phyloP scores from a whole-genome alignment of 108 stramenopile genomes.

The Cyclotella distinguenda region DNA sequence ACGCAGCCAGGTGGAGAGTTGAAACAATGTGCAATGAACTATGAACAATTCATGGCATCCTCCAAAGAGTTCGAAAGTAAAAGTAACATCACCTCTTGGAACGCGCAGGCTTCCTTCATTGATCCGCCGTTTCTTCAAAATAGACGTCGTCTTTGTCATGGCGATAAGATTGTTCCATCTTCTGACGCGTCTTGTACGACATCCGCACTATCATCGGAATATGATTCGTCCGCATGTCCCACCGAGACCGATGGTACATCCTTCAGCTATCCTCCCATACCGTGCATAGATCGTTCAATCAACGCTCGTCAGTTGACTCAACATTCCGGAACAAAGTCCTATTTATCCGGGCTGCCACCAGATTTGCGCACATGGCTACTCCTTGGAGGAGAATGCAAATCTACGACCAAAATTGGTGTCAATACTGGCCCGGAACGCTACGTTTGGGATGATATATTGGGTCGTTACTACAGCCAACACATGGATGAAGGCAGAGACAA shows the following conservation, averaged over 20 bases:
- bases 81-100: conserved; percentile 23
- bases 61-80: not conserved
- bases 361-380: conserved; percentile 59
- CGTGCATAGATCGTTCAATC: conserved; percentile 57
- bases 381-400: not conserved
- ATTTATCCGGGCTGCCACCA: conserved; percentile 53
- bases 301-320: conserved; percentile 36
- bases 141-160: conserved; percentile 20
- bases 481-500: not conserved
- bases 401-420: not conserved
- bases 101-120: conserved; percentile 34
- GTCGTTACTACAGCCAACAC: conserved; percentile 43
- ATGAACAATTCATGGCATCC: conserved; percentile 50
- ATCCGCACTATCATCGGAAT: not conserved
- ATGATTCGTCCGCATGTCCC: not conserved
- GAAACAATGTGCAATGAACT: conserved; percentile 32
- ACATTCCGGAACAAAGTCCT: conserved; percentile 68
- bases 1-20: conserved; percentile 23
- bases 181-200: conserved; percentile 30
- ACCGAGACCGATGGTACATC: conserved; percentile 49
- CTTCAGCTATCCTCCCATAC: conserved; percentile 64
- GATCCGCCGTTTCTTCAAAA: conserved; percentile 14
- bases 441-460: conserved; percentile 47
- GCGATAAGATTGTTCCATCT: conserved; percentile 70
- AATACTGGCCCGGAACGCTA: conserved; percentile 22